phyloP scores from a whole-genome alignment of 2,329 filamentous ascomycete species.

The Arthrobotrys pseudoclavata region DNA sequence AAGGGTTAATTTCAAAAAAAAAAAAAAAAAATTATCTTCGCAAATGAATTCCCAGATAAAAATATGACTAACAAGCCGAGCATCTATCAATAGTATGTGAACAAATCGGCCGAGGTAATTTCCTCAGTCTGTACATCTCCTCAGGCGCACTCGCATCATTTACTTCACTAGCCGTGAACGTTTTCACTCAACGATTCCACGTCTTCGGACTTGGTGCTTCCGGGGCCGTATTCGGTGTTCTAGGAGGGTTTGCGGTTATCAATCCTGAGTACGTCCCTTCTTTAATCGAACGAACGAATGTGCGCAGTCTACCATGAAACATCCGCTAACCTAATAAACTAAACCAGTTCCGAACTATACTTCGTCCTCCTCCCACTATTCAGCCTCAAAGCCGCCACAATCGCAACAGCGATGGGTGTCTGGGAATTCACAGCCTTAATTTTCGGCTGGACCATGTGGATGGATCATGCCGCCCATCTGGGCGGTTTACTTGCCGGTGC shows the following conservation, averaged over 20 bases:
- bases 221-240: slow-evolving; percentile 74
- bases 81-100: slow-evolving; percentile 73
- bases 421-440: slow-evolving; percentile 66
- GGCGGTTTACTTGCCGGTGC: slow-evolving; percentile 65
- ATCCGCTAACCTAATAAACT: slow-evolving; percentile 66
- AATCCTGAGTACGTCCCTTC: slow-evolving; percentile 61
- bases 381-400: slow-evolving; percentile 68
- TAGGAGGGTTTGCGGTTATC: slow-evolving; percentile 70
- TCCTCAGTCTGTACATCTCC: slow-evolving; percentile 76
- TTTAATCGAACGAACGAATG: background rate
- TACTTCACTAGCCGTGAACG: slow-evolving; percentile 70
- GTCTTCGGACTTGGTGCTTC: slow-evolving; percentile 76
- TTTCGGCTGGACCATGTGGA: slow-evolving; percentile 61
- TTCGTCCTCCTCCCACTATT: slow-evolving; percentile 69
- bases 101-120: slow-evolving; percentile 77
- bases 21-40: background rate
- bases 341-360: slow-evolving; percentile 71
- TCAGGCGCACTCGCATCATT: slow-evolving; percentile 74
- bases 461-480: slow-evolving; percentile 67
- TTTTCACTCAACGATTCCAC: slow-evolving; percentile 66
- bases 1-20: background rate
- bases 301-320: background rate
- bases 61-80: slow-evolving; percentile 11
- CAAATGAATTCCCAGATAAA: background rate
- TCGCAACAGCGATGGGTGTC: slow-evolving; percentile 72